phyloP scores from a whole-genome alignment of 1,139 yeast genomes.

The Sporopachydermia cereana region DNA sequence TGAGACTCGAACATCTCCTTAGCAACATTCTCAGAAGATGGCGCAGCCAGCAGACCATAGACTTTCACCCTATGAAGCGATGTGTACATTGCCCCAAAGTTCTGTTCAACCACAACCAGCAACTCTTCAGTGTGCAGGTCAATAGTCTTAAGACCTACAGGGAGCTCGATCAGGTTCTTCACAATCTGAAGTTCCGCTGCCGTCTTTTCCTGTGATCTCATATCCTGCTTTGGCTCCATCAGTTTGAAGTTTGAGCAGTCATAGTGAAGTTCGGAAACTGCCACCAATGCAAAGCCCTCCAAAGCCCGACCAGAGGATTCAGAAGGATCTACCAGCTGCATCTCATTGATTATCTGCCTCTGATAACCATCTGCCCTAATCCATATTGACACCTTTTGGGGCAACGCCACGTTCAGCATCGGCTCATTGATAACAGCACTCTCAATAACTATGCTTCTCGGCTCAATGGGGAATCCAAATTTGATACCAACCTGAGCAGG shows the following conservation, averaged over 20 bases:
- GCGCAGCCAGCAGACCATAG: too few relatives aligned
- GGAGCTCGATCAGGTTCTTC: constrained; percentile 4
- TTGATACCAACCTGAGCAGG: neutral
- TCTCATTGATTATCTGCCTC: too few relatives aligned
- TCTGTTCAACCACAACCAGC: neutral
- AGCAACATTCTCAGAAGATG: too few relatives aligned
- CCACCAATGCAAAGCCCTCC: too few relatives aligned
- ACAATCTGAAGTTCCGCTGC: neutral
- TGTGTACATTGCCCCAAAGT: neutral
- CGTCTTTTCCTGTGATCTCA: too few relatives aligned
- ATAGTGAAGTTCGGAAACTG: too few relatives aligned
- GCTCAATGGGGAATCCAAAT: neutral
- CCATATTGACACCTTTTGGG: neutral
- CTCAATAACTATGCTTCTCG: constrained; percentile 1
- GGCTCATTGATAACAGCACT: neutral
- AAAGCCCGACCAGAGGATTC: too few relatives aligned
- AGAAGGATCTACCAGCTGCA: too few relatives aligned
- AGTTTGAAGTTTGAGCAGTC: too few relatives aligned
- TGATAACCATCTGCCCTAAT: too few relatives aligned
- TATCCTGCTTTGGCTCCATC: too few relatives aligned
- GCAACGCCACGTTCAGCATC: neutral
- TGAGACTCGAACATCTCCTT: too few relatives aligned
- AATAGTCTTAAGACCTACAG: neutral
- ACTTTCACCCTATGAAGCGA: neutral
- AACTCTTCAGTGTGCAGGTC: neutral